phyloP scores from a whole-genome alignment of 257 asterid genomes.

The Ilex aquifolium region DNA sequence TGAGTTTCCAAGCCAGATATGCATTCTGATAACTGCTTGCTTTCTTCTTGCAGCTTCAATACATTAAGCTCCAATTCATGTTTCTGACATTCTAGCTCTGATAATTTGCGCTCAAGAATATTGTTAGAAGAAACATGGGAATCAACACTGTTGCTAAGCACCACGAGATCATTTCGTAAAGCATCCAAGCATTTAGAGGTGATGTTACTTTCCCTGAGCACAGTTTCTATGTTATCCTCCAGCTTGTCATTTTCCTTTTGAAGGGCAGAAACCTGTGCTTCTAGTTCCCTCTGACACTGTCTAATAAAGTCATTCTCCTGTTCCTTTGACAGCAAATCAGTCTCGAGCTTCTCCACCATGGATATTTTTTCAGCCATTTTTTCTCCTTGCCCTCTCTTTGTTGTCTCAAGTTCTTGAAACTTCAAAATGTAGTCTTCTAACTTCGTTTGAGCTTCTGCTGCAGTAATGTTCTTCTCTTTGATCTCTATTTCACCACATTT shows the following conservation, averaged over 20 bases:
- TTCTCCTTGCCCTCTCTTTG: constrained; percentile 35
- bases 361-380: constrained; percentile 35
- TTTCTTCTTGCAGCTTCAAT: constrained; percentile 35
- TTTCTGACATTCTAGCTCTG: constrained; percentile 30
- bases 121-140: constrained; percentile 26
- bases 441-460: constrained; percentile 31
- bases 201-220: constrained; percentile 21
- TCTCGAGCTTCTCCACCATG: constrained; percentile 24
- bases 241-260: constrained; percentile 28
- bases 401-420: constrained; percentile 37
- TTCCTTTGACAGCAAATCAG: constrained; percentile 31
- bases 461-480: constrained; percentile 21
- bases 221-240: constrained; percentile 30
- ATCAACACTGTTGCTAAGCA: constrained; percentile 21
- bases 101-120: constrained; percentile 28
- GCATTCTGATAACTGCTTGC: constrained; percentile 21
- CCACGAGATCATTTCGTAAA: constrained; percentile 29
- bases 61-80: constrained; percentile 29
- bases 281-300: constrained; percentile 28
- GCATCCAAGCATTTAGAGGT: constrained; percentile 28
- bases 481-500: constrained; percentile 35
- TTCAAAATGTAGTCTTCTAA: constrained; percentile 29
- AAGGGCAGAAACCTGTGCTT: constrained; percentile 34
- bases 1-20: constrained; percentile 31
- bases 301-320: constrained; percentile 21